Evolutionary conservation across 495 filamentous ascomycete genomes (phyloP), one percentile per base, ranked within the genome.

Genomic region (Daldinia decipiens): DNA sequence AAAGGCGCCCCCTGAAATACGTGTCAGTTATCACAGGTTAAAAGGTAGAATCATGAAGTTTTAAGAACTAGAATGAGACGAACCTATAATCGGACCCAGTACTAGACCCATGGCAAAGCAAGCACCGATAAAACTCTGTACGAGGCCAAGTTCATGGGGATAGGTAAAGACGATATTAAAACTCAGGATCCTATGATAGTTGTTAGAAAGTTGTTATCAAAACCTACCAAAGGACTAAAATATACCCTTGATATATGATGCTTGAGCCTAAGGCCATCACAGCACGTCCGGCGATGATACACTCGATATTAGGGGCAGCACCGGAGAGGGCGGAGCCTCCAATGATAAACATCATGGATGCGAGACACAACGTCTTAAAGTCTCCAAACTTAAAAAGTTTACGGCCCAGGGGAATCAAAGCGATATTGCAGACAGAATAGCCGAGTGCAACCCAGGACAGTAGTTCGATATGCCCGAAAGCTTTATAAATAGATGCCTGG

Each of bases 51-150:
- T 2, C 12, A 21, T n/a, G 40, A 40, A 1, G 0, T 36, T 15
- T 21, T 17, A 40, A 17, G 24, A 17, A 43, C 5, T 12, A n/a
- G 19, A 29, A 56, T 36, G 24, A 38, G 24, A 68, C 73, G 15
- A 59, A n/a, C 88, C 89, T 60, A 91, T 80, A 63, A 90, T 75
- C 6, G 88, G 89, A 9, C 87, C 88, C 0, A 87, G 74, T 0
- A 86, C 76, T 1, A 79, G 81, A 17, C 85, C 86, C 0, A 83
- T 26, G n/a, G 85, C 87, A 79, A 83, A 89, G 8, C 62, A 74
- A 5, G 76, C 65, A 1, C 78, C 79, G 9, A 78, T 77, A 5
- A 77, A 68, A 27, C 79, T 80, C 29, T 87, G 72, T 58, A 86
- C 86, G n/a, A 78, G 76, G 0, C 80, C 81, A 1, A 84, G 76